These are phyloP conservation scores for Smittium mucronatum DNA, from an alignment of 371 early-diverging fungal species.

Conservation along the genomic window DNA sequence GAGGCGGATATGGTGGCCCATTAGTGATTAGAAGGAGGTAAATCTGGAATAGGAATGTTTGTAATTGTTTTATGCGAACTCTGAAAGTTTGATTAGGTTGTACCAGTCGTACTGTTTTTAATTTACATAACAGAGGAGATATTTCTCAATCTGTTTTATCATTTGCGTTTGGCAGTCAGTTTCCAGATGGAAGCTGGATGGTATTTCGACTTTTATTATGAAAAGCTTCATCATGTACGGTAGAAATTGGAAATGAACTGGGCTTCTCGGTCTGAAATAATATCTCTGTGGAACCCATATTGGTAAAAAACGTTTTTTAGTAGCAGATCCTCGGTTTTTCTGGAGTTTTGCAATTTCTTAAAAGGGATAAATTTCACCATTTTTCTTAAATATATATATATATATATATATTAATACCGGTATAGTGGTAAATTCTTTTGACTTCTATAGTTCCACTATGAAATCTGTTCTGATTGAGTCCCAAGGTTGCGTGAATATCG, in stretches of 20 bases:
- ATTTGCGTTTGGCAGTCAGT: constrained; percentile 13
- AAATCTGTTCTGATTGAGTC: constrained; percentile 37
- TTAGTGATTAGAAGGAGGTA: constrained; percentile 7
- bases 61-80: constrained; percentile 11
- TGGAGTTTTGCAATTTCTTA: constrained; percentile 15
- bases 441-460: constrained; percentile 32
- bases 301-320: neutral
- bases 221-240: neutral
- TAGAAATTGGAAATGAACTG: constrained; percentile 12
- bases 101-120: constrained; percentile 9
- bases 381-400: constrained; percentile 32
- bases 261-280: constrained; percentile 11
- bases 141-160: constrained; percentile 8
- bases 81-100: constrained; percentile 4
- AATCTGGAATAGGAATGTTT: constrained; percentile 2
- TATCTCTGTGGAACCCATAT: constrained; percentile 5
- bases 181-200: constrained; percentile 10
- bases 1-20: constrained; percentile 9
- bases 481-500: constrained; percentile 31
- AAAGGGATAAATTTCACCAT: constrained; percentile 33
- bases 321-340: constrained; percentile 4
- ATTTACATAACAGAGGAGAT: neutral
- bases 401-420: constrained; percentile 35
- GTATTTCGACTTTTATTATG: constrained; percentile 4
- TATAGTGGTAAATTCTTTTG: constrained; percentile 27